Base-by-base conservation (phyloP, 2,329 filamentous ascomycete genomes). In the Gremmenia infestans region DNA sequence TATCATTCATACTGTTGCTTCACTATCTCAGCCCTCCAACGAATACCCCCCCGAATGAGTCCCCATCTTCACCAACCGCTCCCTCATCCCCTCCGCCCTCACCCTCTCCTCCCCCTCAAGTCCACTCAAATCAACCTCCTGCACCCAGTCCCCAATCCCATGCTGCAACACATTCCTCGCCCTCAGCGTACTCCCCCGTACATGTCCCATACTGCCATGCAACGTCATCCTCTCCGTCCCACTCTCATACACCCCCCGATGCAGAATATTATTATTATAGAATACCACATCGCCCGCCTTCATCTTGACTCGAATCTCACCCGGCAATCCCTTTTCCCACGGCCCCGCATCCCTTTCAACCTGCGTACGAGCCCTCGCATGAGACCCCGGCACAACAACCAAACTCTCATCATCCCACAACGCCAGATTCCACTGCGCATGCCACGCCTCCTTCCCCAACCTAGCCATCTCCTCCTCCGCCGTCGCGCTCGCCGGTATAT, bases 181-280 rank as follows among this genome's bases (percentile, higher is more conserved):
- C 56, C 87, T 72, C 57, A 80, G 72, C 43, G 64, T 69, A 55
- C 81, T 80, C 1, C 81, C 84, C 2, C 70, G 72, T 0, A 75
- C 74, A 63, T 85, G 80, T 1, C 87, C 87, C 48, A 89, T 86
- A 54, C 82, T 87, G 6, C 87, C 87, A 71, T 91, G 87, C 65
- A 91, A 72, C 58, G 87, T 90, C 77, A 87, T 80, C 23, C 88
- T 74, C 72, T 89, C 85, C 63, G 74, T 79, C 1, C 40, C 65
- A 12, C 73, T 72, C 61, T 79, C 74, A 70, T 91, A 91, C 28
- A 82, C 81, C 1, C 87, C 88, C 4, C 87, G 76, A 67, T 91
- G 88, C 60, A 95, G 70, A 61, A 96, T 95, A 70, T 96, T 95
- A 68, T 92, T 95, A 71, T 96, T 85, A 69, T 96, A 96, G 66